Percentiles rank a stretch among this genome's conserved stretches.
phyloP scores from a whole-genome alignment of 495 filamentous ascomycete species.

The Poronia punctata region DNA sequence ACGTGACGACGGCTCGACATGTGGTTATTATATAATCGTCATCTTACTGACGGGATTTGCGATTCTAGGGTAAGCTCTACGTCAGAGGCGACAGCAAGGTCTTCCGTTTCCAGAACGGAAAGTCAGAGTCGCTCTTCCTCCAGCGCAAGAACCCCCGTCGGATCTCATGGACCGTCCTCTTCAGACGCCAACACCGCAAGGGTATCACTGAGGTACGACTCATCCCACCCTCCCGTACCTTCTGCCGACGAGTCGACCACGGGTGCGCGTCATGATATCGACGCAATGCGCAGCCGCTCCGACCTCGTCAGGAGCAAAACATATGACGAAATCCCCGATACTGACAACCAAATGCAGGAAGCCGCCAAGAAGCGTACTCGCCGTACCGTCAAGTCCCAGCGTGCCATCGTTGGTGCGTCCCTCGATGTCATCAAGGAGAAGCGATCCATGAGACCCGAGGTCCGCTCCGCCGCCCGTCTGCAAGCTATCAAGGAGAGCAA shows the following conservation, averaged over 20 bases:
- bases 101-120: slow-evolving; percentile 99
- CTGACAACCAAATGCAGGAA: slow-evolving; percentile 65
- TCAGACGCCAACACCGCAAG: slow-evolving; percentile 98
- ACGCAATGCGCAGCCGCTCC: no score
- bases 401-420: slow-evolving; percentile 96
- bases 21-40: no score
- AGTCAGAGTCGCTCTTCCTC: slow-evolving; percentile 98
- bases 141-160: slow-evolving; percentile 99
- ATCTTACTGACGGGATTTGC: slow-evolving; percentile 14
- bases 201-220: slow-evolving; percentile 96
- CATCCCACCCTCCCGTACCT: background rate
- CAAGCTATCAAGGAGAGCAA: slow-evolving; percentile 92
- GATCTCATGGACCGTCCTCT: slow-evolving; percentile 97
- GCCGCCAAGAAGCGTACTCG: slow-evolving; percentile 98
- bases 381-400: slow-evolving; percentile 96
- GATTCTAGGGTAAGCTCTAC: slow-evolving; percentile 86
- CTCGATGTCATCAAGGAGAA: slow-evolving; percentile 99
- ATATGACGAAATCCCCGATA: no score
- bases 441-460: slow-evolving; percentile 86
- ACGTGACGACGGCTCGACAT: slow-evolving; percentile 8
- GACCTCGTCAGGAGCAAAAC: no score
- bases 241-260: no score
- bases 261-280: no score
- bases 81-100: slow-evolving; percentile 99
- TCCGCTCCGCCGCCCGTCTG: slow-evolving; percentile 82